Evolutionary conservation across 148 eudicot species (phyloP).

Genomic region (Heliosperma pusillum): DNA sequence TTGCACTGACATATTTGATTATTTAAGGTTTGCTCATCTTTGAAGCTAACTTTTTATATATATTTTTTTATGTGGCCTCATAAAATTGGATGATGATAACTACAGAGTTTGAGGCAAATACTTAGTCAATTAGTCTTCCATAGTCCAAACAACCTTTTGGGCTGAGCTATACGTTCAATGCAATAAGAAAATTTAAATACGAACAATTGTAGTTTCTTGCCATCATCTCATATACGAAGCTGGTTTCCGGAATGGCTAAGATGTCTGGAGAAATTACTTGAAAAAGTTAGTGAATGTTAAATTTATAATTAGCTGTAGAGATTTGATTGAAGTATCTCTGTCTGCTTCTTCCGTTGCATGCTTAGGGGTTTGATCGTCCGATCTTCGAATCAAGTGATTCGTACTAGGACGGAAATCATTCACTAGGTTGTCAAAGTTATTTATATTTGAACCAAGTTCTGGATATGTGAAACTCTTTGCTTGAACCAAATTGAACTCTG

Average conservation of each 20-base stretch:
- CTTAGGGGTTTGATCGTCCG: not conserved
- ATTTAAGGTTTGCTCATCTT: conserved; percentile 61
- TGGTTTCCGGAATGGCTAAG: not conserved
- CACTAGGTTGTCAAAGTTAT: not conserved
- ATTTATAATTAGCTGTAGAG: not conserved
- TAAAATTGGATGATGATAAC: not conserved
- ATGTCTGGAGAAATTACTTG: not conserved
- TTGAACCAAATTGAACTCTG: not conserved
- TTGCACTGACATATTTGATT: conserved; percentile 94
- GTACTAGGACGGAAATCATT: not conserved
- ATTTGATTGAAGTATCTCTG: not conserved
- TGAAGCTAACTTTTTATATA: not conserved
- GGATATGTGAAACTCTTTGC: not conserved
- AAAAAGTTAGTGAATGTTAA: not conserved
- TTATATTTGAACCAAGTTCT: not conserved
- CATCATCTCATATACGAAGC: not conserved
- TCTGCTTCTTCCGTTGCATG: not conserved
- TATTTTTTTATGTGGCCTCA: not conserved
- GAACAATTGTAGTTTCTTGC: not conserved
- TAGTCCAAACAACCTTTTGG: not conserved
- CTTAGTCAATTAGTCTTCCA: not conserved
- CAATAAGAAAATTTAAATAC: not conserved
- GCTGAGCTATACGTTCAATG: not conserved
- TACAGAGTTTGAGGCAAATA: not conserved
- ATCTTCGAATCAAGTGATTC: not conserved